phyloP scores from a whole-genome alignment of 2,329 filamentous ascomycete species.

The Nemania serpens region DNA sequence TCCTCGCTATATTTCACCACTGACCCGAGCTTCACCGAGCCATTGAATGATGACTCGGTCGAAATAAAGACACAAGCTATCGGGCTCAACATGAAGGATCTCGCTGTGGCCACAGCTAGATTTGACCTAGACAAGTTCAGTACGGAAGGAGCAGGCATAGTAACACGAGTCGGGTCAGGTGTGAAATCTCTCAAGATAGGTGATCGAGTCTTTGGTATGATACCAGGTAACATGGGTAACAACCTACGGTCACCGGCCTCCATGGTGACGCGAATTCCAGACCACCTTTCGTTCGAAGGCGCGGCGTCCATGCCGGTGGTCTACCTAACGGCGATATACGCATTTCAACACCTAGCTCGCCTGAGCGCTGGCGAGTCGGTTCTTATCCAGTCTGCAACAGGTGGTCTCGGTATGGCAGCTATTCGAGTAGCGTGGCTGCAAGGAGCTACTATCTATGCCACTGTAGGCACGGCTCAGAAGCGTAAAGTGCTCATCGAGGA shows the following conservation, averaged over 20 bases:
- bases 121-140: constrained; percentile 19
- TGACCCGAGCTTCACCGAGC: constrained; percentile 5
- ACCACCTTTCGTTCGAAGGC: background rate
- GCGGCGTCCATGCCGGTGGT: constrained; percentile 20
- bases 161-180: constrained; percentile 7
- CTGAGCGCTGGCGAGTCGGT: constrained; percentile 13
- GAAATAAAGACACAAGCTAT: constrained; percentile 22
- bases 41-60: constrained; percentile 6
- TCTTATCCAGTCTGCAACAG: constrained; percentile 24
- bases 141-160: constrained; percentile 14
- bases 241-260: constrained; percentile 14
- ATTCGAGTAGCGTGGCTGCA: constrained; percentile 6
- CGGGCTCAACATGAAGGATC: constrained; percentile 25
- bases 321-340: constrained; percentile 22
- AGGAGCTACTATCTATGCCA: constrained; percentile 17
- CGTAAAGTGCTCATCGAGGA: background rate
- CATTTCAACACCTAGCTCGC: constrained; percentile 6
- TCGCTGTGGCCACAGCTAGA: constrained; percentile 18
- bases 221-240: constrained; percentile 21
- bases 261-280: constrained; percentile 9
- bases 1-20: constrained; percentile 23
- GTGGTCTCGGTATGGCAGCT: constrained; percentile 25
- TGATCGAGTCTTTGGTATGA: constrained; percentile 23
- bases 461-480: constrained; percentile 13
- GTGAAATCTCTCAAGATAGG: constrained; percentile 19